Evolutionary conservation across 1,139 yeast species (phyloP), one percentile per base, ranked within the genome.

Genomic region (Hyphopichia fennica): DNA sequence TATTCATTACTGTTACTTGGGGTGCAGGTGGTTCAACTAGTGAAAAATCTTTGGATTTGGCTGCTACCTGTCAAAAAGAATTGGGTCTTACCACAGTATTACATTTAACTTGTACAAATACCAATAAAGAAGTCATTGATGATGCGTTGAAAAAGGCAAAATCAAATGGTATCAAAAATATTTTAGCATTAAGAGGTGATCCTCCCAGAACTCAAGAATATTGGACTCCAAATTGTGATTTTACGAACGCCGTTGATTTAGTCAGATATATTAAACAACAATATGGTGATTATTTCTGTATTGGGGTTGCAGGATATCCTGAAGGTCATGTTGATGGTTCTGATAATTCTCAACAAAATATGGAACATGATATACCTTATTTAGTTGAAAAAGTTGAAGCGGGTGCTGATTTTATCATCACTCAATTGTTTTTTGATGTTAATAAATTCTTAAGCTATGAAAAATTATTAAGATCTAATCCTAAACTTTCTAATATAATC

Each of bases 11-110:
- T 2, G 86, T 95, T 10, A 95, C 99, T 0, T 93, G 99, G 98
- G 99, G 99, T 23, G 98, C 99, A 8, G 98, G 98, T 32, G 99
- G 99, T 2, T 83, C 96, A 3, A 90, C 98, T 4, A 82, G 95
- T 41, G 85, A 81, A 43, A 90, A 89, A 65, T 87, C 97, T 0
- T 66, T 93, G 46, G 95, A 87, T 39, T 70, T 93, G 45, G 96
- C 97, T 0, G 72, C 81, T 16, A 77, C 88, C 2, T 86, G 95
- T 55, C 89, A 86, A 54, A 72, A 78, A 40, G 87, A 84, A 41
- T 72, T 90, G 44, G 88, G 87, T 2, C 68, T 91, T 22, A 88
- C 96, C 11, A 89, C 96, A 0, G 91, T 96, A 48, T 77, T 95
- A 66, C 99, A 93, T 63, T 72, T 93, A 63, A 93, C 99, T 0